Percentiles rank a stretch among this genome's conserved stretches.
Conservation (phyloP, 192 early-diverging fungal species). For the Podila epigama region DNA sequence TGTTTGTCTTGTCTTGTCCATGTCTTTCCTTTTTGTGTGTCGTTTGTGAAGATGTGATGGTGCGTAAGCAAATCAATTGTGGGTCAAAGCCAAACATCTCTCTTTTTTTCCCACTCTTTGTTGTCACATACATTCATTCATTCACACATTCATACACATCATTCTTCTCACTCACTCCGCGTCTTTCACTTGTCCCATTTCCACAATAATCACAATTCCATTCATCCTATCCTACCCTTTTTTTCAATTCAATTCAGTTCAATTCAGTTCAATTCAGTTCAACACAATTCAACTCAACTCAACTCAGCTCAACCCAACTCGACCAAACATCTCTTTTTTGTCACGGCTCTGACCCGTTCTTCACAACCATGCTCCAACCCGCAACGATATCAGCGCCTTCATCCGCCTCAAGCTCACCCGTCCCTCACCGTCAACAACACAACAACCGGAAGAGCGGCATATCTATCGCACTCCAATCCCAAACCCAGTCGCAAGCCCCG, state of each 20-base stretch:
- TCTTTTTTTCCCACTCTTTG: neutral
- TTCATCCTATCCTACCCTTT: too few relatives aligned
- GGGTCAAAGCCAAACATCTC: too few relatives aligned
- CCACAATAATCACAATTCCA: neutral
- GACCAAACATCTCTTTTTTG: neutral
- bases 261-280: too few relatives aligned
- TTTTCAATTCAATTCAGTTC: too few relatives aligned
- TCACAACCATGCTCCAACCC: constrained; percentile 8
- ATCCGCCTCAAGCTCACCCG: neutral
- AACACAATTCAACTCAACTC: too few relatives aligned
- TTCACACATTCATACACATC: too few relatives aligned
- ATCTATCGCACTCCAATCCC: constrained; percentile 12
- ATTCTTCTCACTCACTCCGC: neutral
- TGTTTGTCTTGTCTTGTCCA: neutral
- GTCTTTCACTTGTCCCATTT: neutral
- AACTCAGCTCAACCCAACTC: too few relatives aligned
- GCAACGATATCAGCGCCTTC: constrained; percentile 6
- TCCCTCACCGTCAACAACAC: constrained; percentile 2
- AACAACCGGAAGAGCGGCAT: constrained; percentile 21
- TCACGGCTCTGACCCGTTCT: too few relatives aligned
- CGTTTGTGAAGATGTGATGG: too few relatives aligned
- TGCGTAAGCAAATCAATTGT: too few relatives aligned
- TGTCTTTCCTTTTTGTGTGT: neutral
- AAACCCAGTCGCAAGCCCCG: neutral
- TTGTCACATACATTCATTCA: neutral